Conservation (phyloP, 495 filamentous ascomycete species). For the Chaetomium tenue region DNA sequence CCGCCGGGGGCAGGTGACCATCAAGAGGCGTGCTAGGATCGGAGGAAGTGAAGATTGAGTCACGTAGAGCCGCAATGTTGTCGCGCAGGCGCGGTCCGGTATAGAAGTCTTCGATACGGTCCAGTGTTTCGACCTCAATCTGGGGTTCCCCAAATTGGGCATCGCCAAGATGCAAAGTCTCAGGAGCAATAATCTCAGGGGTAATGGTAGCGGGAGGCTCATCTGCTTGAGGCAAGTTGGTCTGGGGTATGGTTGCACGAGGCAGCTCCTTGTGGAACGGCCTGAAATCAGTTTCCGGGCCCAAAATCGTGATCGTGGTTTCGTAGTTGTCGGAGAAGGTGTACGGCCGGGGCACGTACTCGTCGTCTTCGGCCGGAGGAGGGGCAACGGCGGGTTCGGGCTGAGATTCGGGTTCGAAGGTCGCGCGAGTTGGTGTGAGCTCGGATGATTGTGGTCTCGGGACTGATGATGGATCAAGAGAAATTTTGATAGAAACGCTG, state of each 20-base stretch:
- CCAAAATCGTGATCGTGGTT: conserved; percentile 49
- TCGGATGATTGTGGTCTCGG: conserved; percentile 25
- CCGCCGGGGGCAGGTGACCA: conserved; percentile 25
- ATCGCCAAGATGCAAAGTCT: conserved; percentile 8
- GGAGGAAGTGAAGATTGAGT: conserved; percentile 37
- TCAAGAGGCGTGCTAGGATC: conserved; percentile 34
- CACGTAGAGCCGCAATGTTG: conserved; percentile 35
- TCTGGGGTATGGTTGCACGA: conserved; percentile 27
- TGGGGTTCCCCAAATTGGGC: conserved; percentile 16
- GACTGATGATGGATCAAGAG: conserved; percentile 40
- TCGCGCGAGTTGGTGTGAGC: conserved; percentile 34
- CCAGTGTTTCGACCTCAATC: conserved; percentile 25
- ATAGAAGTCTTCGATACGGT: conserved; percentile 40
- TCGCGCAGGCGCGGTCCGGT: conserved; percentile 35
- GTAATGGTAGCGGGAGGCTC: conserved; percentile 21
- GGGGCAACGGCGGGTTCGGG: conserved; percentile 14
- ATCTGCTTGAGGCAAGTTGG: conserved; percentile 29
- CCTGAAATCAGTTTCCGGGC: conserved; percentile 42
- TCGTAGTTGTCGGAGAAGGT: conserved; percentile 36
- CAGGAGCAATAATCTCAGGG: conserved; percentile 21
- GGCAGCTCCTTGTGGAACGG: conserved; percentile 35
- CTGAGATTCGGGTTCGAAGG: conserved; percentile 25
- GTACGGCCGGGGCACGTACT: conserved; percentile 43
- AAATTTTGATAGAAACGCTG: conserved; percentile 42
- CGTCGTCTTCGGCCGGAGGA: conserved; percentile 31